Evolutionary conservation across 2,329 filamentous ascomycete species (phyloP).

Genomic region (Aspergillus aculeatus): DNA sequence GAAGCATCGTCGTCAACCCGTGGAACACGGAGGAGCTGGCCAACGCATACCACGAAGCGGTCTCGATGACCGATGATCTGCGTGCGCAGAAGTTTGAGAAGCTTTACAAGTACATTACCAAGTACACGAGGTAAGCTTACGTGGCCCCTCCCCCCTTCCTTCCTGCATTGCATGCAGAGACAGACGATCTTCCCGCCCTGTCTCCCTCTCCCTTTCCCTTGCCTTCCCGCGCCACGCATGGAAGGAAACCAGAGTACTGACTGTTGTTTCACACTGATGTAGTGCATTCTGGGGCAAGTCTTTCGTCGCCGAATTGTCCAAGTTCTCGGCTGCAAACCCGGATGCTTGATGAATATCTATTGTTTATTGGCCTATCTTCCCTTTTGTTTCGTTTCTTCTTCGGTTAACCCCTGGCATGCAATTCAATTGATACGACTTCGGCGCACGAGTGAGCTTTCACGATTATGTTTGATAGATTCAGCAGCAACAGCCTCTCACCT

Average conservation of each 20-base stretch:
- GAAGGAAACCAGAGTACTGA: background rate
- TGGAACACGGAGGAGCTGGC: slow-evolving; percentile 98
- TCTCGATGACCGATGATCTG: slow-evolving; percentile 91
- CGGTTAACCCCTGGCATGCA: background rate
- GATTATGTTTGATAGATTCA: background rate
- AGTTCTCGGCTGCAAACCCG: background rate
- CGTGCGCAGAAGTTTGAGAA: slow-evolving; percentile 85
- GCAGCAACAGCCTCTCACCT: background rate
- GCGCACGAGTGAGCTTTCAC: background rate
- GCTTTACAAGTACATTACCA: slow-evolving; percentile 91
- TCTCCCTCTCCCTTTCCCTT: background rate
- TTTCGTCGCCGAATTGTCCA: slow-evolving; percentile 75
- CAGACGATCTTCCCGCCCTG: background rate
- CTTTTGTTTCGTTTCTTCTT: background rate
- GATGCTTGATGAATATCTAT: background rate
- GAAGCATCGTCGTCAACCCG: slow-evolving; percentile 90
- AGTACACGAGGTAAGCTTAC: slow-evolving; percentile 73
- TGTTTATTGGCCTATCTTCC: background rate
- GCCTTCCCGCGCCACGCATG: background rate
- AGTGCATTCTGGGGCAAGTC: slow-evolving; percentile 94
- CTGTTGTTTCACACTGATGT: slow-evolving; percentile 21
- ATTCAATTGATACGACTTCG: background rate
- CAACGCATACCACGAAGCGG: slow-evolving; percentile 87
- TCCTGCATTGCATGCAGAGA: background rate
- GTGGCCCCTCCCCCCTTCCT: background rate